phyloP scores from a whole-genome alignment of 202 grass and related monocot species.

The Setaria viridis region DNA sequence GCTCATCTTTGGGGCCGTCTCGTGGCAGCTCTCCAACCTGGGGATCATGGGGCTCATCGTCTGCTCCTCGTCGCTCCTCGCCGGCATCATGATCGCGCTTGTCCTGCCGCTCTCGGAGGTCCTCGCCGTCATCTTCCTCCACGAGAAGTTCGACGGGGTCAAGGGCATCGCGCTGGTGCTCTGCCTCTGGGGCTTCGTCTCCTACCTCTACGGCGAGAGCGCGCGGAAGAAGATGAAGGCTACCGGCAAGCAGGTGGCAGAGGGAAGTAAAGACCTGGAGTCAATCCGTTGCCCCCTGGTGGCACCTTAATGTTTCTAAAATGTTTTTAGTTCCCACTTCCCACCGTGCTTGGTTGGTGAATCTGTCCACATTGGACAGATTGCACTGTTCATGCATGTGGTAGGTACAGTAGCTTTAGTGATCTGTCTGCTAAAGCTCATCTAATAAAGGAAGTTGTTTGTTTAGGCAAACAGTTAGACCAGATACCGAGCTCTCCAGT shows the following conservation, averaged over 20 bases:
- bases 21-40: conserved; percentile 61
- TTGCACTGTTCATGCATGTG: too few species aligned
- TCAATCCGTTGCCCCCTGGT: neutral
- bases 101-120: conserved; percentile 62
- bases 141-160: conserved; percentile 64
- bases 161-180: conserved; percentile 67
- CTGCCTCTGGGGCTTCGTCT: conserved; percentile 75
- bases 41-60: conserved; percentile 66
- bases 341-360: too few species aligned
- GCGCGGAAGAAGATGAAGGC: conserved; percentile 25
- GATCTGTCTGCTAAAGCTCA: too few species aligned
- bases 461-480: too few species aligned
- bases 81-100: conserved; percentile 62
- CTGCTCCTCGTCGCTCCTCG: conserved; percentile 64
- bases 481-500: too few species aligned
- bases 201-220: conserved; percentile 78
- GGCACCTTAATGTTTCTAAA: neutral
- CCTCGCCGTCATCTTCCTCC: conserved; percentile 70
- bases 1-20: conserved; percentile 55
- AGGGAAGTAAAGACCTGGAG: neutral
- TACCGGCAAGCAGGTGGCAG: neutral
- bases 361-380: too few species aligned
- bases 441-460: too few species aligned
- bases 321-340: too few species aligned
- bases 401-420: too few species aligned